Conservation (phyloP, 208 protist genomes). For the Vickermania spadyakhi region DNA sequence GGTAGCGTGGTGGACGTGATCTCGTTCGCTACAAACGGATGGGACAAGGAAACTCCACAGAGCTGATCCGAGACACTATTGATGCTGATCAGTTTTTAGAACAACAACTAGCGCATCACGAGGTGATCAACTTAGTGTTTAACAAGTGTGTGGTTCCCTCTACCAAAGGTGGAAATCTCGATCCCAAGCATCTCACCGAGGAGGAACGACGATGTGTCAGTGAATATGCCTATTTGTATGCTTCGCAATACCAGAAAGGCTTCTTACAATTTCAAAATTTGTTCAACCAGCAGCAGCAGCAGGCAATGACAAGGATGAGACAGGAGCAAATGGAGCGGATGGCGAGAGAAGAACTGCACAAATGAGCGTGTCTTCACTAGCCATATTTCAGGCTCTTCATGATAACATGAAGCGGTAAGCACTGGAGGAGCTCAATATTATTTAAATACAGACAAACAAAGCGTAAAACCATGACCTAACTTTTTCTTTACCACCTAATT, state of each 20-base stretch:
- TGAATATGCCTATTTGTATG: conserved; percentile 76
- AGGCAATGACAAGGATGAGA: conserved; percentile 51
- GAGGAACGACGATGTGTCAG: conserved; percentile 73
- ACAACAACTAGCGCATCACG: conserved; percentile 49
- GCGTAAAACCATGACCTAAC: no score
- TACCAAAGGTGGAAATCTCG: conserved; percentile 29
- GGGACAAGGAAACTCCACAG: conserved; percentile 52
- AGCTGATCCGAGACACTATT: conserved; percentile 55
- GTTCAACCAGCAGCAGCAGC: conserved; percentile 66
- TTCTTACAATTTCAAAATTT: conserved; percentile 58
- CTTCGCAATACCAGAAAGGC: conserved; percentile 39
- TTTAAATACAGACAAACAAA: no score
- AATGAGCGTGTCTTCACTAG: no score
- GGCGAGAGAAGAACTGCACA: conserved; percentile 45
- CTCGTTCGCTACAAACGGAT: no score
- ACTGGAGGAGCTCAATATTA: no score
- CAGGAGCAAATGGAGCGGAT: conserved; percentile 52
- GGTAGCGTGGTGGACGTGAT: no score
- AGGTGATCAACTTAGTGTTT: conserved; percentile 50
- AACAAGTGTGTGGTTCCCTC: conserved; percentile 65
- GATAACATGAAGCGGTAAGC: no score
- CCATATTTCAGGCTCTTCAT: no score
- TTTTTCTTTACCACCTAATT: no score
- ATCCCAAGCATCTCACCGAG: conserved; percentile 22
- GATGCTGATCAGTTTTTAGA: conserved; percentile 58